Evolutionary conservation across 108 stramenopile species (phyloP).

Genomic region (Seminavis robusta): DNA sequence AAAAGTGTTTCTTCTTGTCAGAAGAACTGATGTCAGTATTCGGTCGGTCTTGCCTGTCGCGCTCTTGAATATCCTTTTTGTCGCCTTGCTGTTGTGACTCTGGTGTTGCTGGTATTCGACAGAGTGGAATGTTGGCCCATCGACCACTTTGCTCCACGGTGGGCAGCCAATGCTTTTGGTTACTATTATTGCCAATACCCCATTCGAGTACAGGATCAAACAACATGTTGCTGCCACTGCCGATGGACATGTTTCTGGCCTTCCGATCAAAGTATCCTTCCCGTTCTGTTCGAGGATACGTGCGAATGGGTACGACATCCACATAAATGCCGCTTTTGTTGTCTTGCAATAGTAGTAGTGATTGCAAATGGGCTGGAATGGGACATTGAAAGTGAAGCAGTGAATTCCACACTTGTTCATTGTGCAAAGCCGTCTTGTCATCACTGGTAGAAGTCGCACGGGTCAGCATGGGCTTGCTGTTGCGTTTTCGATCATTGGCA

Average conservation of each 20-base stretch:
- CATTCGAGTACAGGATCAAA: slow-evolving; percentile 48
- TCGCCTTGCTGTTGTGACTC: too few species aligned
- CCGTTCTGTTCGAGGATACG: slow-evolving; percentile 33
- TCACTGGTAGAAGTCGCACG: too few species aligned
- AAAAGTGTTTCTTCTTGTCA: slow-evolving; percentile 36
- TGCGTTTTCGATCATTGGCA: slow-evolving; percentile 56
- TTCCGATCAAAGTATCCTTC: slow-evolving; percentile 10
- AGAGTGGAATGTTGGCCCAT: slow-evolving; percentile 76
- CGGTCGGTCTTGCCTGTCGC: too few species aligned
- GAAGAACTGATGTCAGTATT: too few species aligned
- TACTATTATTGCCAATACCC: slow-evolving; percentile 46
- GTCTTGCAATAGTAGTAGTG: slow-evolving; percentile 11
- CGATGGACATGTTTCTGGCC: background rate
- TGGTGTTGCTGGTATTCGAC: too few species aligned
- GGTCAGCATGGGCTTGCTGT: too few species aligned
- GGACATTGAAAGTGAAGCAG: slow-evolving; percentile 73
- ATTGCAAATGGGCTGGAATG: slow-evolving; percentile 36
- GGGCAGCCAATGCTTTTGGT: too few species aligned
- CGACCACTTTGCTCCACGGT: slow-evolving; percentile 65
- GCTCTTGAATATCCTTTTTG: too few species aligned
- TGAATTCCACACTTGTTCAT: too few species aligned
- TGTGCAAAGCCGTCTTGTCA: slow-evolving; percentile 18
- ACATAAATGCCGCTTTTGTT: slow-evolving; percentile 52
- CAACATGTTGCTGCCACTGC: background rate
- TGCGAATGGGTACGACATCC: slow-evolving; percentile 75